Evolutionary conservation across 176 grass and related monocot genomes (phyloP).

Genomic region (Alopecurus myosuroides): DNA sequence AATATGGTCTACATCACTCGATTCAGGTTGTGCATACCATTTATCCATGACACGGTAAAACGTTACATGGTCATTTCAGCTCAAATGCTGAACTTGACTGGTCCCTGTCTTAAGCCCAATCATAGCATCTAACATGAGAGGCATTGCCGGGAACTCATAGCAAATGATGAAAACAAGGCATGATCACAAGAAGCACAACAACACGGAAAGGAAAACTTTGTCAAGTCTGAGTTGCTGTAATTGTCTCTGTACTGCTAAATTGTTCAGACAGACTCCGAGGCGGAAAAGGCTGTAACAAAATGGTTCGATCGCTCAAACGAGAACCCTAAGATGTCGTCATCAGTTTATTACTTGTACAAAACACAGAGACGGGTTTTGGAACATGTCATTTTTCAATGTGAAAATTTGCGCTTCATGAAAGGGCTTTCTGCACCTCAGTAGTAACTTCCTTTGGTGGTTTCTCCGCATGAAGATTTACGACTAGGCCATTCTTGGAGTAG

Average conservation of each 20-base stretch:
- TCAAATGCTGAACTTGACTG: no score
- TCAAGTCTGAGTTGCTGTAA: neutral
- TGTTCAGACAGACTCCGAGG: slow-evolving; percentile 35
- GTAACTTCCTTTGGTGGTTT: slow-evolving; percentile 81
- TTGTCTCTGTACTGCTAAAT: slow-evolving; percentile 36
- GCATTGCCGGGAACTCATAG: neutral
- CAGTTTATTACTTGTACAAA: slow-evolving; percentile 29
- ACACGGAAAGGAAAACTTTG: neutral
- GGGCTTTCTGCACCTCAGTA: slow-evolving; percentile 63
- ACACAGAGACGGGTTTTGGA: slow-evolving; percentile 24
- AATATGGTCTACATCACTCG: neutral
- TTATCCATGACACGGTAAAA: no score
- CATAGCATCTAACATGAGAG: no score
- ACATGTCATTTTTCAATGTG: slow-evolving; percentile 26
- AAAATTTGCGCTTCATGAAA: slow-evolving; percentile 40
- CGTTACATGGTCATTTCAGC: no score
- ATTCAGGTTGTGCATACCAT: no score
- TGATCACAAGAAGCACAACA: neutral
- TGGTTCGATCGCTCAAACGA: neutral
- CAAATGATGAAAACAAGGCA: neutral
- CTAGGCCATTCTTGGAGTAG: slow-evolving; percentile 73
- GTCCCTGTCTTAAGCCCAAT: no score
- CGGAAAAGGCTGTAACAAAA: slow-evolving; percentile 34
- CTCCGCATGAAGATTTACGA: slow-evolving; percentile 70
- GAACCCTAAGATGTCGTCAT: slow-evolving; percentile 23